phyloP scores from a whole-genome alignment of 441 rosid genomes.

The Adansonia gregorii region DNA sequence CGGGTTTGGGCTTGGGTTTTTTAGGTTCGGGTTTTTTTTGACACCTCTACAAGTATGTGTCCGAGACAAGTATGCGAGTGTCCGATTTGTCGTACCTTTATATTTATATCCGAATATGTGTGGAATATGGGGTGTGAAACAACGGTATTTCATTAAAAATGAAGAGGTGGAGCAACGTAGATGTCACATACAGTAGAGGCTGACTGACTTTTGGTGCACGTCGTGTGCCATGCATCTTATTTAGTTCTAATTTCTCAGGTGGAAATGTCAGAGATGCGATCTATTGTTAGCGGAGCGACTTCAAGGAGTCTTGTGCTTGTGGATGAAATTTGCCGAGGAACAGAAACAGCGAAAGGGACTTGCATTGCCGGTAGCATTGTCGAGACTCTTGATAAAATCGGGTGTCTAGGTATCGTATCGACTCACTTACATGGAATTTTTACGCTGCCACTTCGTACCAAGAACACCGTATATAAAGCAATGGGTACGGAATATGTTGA shows the following conservation, averaged over 20 bases:
- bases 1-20: too few relatives aligned
- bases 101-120: too few relatives aligned
- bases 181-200: neutral
- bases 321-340: slow-evolving; percentile 98
- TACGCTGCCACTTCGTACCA: slow-evolving; percentile 68
- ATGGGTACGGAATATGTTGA: slow-evolving; percentile 80
- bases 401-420: slow-evolving; percentile 92
- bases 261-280: slow-evolving; percentile 97
- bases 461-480: slow-evolving; percentile 69
- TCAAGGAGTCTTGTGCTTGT: slow-evolving; percentile 91
- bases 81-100: too few relatives aligned
- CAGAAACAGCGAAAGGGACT: slow-evolving; percentile 95
- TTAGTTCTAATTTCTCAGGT: slow-evolving; percentile 51
- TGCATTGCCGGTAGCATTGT: slow-evolving; percentile 97
- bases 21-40: too few relatives aligned
- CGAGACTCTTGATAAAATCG: slow-evolving; percentile 76
- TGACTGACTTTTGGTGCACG: neutral
- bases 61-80: too few relatives aligned
- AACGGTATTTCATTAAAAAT: too few relatives aligned
- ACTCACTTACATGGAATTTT: slow-evolving; percentile 97
- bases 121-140: too few relatives aligned
- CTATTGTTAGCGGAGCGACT: slow-evolving; percentile 69
- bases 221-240: neutral
- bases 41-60: too few relatives aligned
- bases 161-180: neutral